Evolutionary conservation across 164 flowering plant species (phyloP).

Genomic region (Hamamelis virginiana): DNA sequence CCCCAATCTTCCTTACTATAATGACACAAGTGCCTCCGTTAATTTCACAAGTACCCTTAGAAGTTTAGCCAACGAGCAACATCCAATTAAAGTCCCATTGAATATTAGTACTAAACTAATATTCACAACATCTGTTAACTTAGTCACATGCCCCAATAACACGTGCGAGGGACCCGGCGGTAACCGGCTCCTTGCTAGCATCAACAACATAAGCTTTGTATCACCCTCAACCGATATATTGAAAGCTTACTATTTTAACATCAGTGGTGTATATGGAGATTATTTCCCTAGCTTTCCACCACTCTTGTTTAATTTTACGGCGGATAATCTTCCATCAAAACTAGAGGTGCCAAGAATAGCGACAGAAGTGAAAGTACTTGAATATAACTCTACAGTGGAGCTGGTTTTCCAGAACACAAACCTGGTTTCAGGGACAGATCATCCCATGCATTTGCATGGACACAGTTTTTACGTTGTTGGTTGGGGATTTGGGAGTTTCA

Average conservation of each 20-base stretch:
- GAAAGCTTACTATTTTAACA: conserved; percentile 8
- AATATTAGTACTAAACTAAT: conserved; percentile 10
- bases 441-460: conserved; percentile 31
- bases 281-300: conserved; percentile 16
- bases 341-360: neutral
- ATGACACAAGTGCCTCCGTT: conserved; percentile 19
- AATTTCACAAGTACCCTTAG: conserved; percentile 10
- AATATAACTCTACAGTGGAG: conserved; percentile 20
- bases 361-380: conserved; percentile 10
- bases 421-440: conserved; percentile 12
- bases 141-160: conserved; percentile 4
- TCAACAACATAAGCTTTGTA: conserved; percentile 12
- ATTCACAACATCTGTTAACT: neutral
- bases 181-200: conserved; percentile 3
- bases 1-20: conserved; percentile 22
- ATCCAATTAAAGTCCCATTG: conserved; percentile 30
- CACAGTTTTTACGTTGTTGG: conserved; percentile 11
- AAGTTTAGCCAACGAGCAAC: conserved; percentile 20
- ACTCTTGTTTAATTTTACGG: conserved; percentile 7
- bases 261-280: neutral
- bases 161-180: conserved; percentile 8
- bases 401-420: conserved; percentile 21
- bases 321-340: conserved; percentile 2
- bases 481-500: conserved; percentile 17
- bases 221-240: neutral